Base-by-base conservation (phyloP, 2,329 filamentous ascomycete genomes). In the Microthyrium microscopicum region DNA sequence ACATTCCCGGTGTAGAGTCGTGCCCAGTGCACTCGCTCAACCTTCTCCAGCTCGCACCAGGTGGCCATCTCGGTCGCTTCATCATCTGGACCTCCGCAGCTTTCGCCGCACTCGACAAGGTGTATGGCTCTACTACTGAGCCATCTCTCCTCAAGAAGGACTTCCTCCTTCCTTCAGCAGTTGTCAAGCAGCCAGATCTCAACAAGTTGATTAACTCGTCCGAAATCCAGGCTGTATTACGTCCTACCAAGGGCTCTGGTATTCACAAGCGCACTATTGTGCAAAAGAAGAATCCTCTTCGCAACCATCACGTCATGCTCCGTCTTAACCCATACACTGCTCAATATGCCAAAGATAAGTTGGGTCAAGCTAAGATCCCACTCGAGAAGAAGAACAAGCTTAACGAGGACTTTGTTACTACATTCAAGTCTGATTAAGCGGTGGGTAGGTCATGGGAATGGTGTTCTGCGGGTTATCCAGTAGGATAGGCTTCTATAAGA, bases 201-300 rank as follows among this genome's bases (percentile, higher is more conserved):
- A 75, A 74, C 66, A 89, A 91, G 64, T 74, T 98, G 56, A 98
- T 98, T 79, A 98, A 98, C 83, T 87, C 79, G 55, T 84, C 82
- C 55, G 89, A 98, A 70, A 79, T 95, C 62, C 89, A 98, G 77
- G 81, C 77, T 62, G 87, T 93, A 39, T 75, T 98, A 55, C 77
- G 80, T 52, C 83, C 78, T 41, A 83, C 85, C 62, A 89, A 85
- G 72, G 89, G 89, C 51, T 74, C 78, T 50, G 74, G 83, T 56
- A 65, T 75, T 56, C 91, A 84, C 64, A 94, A 94, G 76, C 82
- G 89, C 57, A 66, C 70, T 48, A 66, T 71, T 55, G 83, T 93
- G 48, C 87, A 94, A 75, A 98, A 98, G 84, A 95, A 95, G 85
- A 98, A 98, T 75, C 89, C 89, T 55, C 84, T 98, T 50, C 72